Evolutionary conservation across 805 yeast species (phyloP).

Genomic region (Henningerozyma blattae): DNA sequence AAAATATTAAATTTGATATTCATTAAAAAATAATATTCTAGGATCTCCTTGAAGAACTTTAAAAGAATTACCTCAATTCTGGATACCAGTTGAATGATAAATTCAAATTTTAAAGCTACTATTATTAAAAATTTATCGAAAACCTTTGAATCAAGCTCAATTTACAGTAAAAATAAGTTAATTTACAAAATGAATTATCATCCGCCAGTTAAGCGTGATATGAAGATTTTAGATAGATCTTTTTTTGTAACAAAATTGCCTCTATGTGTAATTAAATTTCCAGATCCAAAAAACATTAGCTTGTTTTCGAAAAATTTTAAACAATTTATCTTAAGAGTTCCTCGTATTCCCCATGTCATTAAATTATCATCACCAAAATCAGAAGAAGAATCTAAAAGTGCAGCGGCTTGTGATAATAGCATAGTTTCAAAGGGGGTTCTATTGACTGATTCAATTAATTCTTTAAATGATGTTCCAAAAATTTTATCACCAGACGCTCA

Average conservation of each 20-base stretch:
- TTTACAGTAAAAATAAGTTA: too few species aligned
- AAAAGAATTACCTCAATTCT: too few species aligned
- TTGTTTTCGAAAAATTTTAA: conserved; percentile 46
- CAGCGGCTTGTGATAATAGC: conserved; percentile 18
- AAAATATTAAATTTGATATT: too few species aligned
- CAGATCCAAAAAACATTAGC: conserved; percentile 53
- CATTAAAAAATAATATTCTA: too few species aligned
- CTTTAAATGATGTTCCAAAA: conserved; percentile 26
- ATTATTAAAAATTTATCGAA: too few species aligned
- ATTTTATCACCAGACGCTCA: conserved; percentile 33
- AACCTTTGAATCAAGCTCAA: too few species aligned
- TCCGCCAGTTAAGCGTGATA: conserved; percentile 62
- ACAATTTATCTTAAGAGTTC: conserved; percentile 54
- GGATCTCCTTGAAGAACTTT: too few species aligned
- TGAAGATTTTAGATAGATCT: conserved; percentile 54
- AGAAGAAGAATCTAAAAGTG: conserved; percentile 7
- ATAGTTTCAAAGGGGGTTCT: conserved; percentile 34
- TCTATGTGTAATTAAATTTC: conserved; percentile 56
- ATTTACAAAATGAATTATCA: conserved; percentile 10
- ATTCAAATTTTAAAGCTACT: too few species aligned
- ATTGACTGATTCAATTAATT: conserved; percentile 39
- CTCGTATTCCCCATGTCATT: conserved; percentile 62
- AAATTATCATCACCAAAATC: conserved; percentile 15
- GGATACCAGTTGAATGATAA: too few species aligned
- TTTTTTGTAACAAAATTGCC: conserved; percentile 48